Percentiles rank a stretch among this genome's conserved stretches.
These are phyloP conservation scores for Orobanche coerulescens DNA, from an alignment of 257 asterid species.

Conservation along the genomic window DNA sequence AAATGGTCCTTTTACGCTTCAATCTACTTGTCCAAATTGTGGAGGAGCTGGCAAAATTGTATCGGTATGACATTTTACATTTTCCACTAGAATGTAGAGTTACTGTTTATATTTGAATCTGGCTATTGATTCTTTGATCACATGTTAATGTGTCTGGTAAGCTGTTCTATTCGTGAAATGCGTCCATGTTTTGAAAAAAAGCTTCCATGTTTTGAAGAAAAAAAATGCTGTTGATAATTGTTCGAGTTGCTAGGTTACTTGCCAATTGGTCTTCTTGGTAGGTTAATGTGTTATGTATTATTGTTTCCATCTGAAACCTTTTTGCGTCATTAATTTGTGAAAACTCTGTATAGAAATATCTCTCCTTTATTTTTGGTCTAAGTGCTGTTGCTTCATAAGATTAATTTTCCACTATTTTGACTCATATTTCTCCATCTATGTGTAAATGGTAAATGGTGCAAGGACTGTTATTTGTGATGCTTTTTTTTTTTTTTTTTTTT, in stretches of 20 bases:
- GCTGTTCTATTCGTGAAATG: not conserved
- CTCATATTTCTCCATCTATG: not conserved
- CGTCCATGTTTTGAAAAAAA: not conserved
- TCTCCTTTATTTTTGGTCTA: not conserved
- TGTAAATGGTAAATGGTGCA: not conserved
- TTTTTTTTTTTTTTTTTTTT: not conserved
- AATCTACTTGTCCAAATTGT: constrained; percentile 52
- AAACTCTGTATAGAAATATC: not conserved
- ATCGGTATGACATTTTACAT: constrained; percentile 43
- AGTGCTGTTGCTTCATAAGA: not conserved
- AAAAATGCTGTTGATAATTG: not conserved
- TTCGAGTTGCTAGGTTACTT: not conserved
- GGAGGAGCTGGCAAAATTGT: constrained; percentile 71
- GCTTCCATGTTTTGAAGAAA: not conserved
- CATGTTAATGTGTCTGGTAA: constrained; percentile 1
- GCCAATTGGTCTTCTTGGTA: not conserved
- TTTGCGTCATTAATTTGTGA: not conserved
- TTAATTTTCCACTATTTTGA: not conserved
- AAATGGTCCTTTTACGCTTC: constrained; percentile 50
- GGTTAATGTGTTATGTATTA: not conserved
- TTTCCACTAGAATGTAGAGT: constrained; percentile 7
- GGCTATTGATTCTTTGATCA: constrained; percentile 1
- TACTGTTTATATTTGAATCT: not conserved
- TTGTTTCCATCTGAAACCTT: not conserved
- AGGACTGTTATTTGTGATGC: not conserved